Evolutionary conservation across 345 rosid genomes (phyloP), one percentile per base, ranked within the genome.

Genomic region (Pugionium dolabratum): DNA sequence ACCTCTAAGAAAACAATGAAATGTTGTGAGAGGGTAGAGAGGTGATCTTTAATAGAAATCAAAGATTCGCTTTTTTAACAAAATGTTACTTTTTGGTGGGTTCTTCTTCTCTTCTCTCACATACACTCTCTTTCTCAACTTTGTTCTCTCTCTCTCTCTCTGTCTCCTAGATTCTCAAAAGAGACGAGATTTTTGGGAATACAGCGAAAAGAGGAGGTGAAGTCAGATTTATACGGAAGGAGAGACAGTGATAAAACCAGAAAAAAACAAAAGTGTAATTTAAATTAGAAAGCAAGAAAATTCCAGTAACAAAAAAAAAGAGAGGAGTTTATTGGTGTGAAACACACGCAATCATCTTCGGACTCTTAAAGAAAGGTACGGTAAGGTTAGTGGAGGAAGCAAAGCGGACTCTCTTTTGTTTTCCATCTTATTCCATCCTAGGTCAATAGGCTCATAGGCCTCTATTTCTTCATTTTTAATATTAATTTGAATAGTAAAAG

Each of bases 331-430:
- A 53, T 54, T 46, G 46, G 84, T 76, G 71, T 56, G 72, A 58
- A 69, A 40, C 40, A 75, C 87, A 87, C 90, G 87, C 89, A 85
- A 85, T 73, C 62, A 65, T 56, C 7, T 37, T 64, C 25, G 43
- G 37, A 46, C 61, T 72, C 61, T 30, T 35, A 58, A 65, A 66
- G 59, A 80, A 65, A 67, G 70, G 51, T 46, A 67, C 54, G 86
- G 76, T 75, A 81, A 81, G 86, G 63, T 76, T 43, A 73, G 77
- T 56, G 75, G 70, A 67, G 62, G 79, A 82, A 83, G 89, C 84
- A 87, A 84, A 77, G 86, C 74, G 72, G 18, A 9, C 67, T 75
- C 79, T 62, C 18, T 50, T 42, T 54, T 70, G 54, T 63, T 31
- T 57, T 39, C 6, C 18, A 18, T 39, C 9, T 7, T 3, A 5